Conservation (phyloP, 1,284 basidiomycete genomes). For the Mycena citricolor region DNA sequence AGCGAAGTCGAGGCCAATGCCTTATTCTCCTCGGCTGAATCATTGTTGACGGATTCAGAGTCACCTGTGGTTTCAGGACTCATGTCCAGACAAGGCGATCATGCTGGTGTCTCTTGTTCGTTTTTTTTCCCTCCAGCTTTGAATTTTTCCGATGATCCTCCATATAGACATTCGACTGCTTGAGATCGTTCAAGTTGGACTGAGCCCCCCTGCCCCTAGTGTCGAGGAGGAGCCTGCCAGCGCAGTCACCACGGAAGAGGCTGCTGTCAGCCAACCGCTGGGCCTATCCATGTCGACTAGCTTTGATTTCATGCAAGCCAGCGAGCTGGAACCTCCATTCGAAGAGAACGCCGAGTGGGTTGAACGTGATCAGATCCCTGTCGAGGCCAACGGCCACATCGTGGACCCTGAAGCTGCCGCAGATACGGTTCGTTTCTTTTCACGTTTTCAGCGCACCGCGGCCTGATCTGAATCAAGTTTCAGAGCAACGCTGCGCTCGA, state of each 20-base stretch:
- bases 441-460: constrained; percentile 7
- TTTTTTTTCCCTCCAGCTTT: constrained; percentile 23
- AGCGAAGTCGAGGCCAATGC: constrained; percentile 53
- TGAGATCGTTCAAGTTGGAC: constrained; percentile 52
- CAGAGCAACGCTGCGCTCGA: constrained; percentile 40
- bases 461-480: constrained; percentile 18
- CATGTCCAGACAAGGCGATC: constrained; percentile 53
- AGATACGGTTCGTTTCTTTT: constrained; percentile 20
- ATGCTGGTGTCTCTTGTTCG: constrained; percentile 62
- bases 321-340: constrained; percentile 60
- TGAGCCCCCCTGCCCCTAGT: constrained; percentile 34
- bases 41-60: constrained; percentile 54
- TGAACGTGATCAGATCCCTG: constrained; percentile 33
- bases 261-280: constrained; percentile 30
- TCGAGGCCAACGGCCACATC: constrained; percentile 30
- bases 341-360: constrained; percentile 54
- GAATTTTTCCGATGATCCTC: constrained; percentile 10
- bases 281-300: constrained; percentile 42
- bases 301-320: constrained; percentile 77
- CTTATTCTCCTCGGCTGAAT: constrained; percentile 50
- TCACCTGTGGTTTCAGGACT: constrained; percentile 52
- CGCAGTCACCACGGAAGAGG: constrained; percentile 36
- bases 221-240: constrained; percentile 31
- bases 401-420: constrained; percentile 26
- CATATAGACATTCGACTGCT: constrained; percentile 55